phyloP scores from a whole-genome alignment of 1,284 basidiomycete species.

The Paramarasmius palmivorus region DNA sequence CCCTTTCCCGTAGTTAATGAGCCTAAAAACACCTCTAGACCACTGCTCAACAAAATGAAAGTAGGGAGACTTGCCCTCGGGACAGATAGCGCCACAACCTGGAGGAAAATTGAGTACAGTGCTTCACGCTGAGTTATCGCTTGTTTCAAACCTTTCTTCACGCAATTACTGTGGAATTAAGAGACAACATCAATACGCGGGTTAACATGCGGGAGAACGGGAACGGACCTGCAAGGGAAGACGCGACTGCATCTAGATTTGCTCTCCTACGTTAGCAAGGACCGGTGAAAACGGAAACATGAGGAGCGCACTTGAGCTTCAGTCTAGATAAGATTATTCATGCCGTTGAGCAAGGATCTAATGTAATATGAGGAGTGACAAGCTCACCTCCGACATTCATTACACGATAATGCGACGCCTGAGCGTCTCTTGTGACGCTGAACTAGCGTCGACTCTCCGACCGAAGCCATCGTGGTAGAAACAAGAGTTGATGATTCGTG shows the following conservation, averaged over 20 bases:
- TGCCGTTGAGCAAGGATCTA: constrained; percentile 8
- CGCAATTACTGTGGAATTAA: constrained; percentile 49
- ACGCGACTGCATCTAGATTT: constrained; percentile 54
- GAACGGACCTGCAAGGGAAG: constrained; percentile 57
- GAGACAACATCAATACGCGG: constrained; percentile 5
- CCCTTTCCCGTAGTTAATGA: constrained; percentile 74
- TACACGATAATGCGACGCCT: constrained; percentile 56
- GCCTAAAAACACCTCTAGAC: constrained; percentile 34
- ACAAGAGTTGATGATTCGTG: too few species aligned
- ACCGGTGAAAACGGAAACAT: constrained; percentile 14
- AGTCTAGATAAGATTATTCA: constrained; percentile 37
- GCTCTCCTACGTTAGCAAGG: constrained; percentile 12
- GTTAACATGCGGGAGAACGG: not conserved
- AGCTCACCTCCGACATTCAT: constrained; percentile 59
- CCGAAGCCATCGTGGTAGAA: constrained; percentile 27
- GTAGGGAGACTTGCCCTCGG: constrained; percentile 37
- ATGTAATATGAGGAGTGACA: not conserved
- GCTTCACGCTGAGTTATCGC: not conserved
- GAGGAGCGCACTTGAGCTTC: constrained; percentile 55
- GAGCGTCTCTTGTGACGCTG: constrained; percentile 45
- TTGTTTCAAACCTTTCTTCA: constrained; percentile 58
- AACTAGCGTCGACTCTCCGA: constrained; percentile 31
- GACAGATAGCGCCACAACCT: constrained; percentile 47
- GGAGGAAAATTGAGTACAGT: not conserved
- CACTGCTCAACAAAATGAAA: constrained; percentile 7